These are phyloP conservation scores for Ustilago cynodontis DNA, from an alignment of 1,284 basidiomycete genomes.

Conservation along the genomic window DNA sequence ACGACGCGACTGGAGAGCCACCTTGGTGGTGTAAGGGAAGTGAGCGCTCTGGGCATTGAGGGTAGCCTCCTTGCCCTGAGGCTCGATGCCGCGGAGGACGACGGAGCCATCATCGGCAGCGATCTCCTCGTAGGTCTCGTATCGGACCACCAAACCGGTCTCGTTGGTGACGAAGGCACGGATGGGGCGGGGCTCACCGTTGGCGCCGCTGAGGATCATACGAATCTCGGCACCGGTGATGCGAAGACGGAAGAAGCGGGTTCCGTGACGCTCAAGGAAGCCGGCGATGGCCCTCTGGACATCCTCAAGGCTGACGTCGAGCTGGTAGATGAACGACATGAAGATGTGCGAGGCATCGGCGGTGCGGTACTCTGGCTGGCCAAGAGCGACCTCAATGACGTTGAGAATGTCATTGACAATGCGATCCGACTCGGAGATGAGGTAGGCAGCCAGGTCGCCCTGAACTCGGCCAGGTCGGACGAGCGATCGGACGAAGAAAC, in stretches of 20 bases:
- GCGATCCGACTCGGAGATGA: conserved; percentile 97
- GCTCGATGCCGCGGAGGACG: conserved; percentile 82
- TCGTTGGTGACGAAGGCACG: conserved; percentile 98
- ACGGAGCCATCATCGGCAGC: conserved; percentile 92
- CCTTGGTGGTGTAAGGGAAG: conserved; percentile 90
- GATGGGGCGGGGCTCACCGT: conserved; percentile 87
- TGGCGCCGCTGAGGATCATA: conserved; percentile 90
- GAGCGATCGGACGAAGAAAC: conserved; percentile 97
- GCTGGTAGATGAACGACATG: conserved; percentile 97
- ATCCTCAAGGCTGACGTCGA: conserved; percentile 94
- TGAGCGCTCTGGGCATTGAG: conserved; percentile 61
- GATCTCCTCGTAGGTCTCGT: conserved; percentile 98
- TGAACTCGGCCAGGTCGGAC: conserved; percentile 93
- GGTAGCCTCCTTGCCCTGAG: conserved; percentile 49
- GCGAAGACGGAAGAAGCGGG: conserved; percentile 96
- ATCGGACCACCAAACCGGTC: conserved; percentile 98
- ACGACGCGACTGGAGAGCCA: conserved; percentile 97
- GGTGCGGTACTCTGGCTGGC: conserved; percentile 66
- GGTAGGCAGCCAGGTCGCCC: conserved; percentile 93
- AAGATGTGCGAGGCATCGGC: conserved; percentile 70
- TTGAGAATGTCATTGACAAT: conserved; percentile 94
- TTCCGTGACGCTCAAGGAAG: conserved; percentile 93
- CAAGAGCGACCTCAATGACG: conserved; percentile 78
- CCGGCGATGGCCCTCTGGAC: conserved; percentile 94
- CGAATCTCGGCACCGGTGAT: conserved; percentile 98